Base-by-base conservation (phyloP, 106 monocot species). In the Apostasia shenzhenica region DNA sequence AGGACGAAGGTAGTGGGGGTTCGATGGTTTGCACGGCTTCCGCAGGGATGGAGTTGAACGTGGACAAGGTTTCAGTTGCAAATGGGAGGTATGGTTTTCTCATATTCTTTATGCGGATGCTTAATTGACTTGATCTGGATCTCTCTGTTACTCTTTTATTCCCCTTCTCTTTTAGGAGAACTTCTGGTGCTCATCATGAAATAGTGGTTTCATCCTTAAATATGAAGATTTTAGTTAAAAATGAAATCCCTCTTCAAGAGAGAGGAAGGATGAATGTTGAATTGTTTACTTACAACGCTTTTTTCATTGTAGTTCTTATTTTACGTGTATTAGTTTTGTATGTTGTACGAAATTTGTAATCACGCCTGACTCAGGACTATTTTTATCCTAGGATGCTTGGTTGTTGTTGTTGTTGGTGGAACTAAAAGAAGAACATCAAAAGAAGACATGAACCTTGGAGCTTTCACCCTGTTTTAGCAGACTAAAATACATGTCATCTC, bases 21-120 rank as follows among this genome's bases (percentile, higher is more conserved):
- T 4, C 1, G 43, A 12, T n/a, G 45, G 13, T 12, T 63, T 63
- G 13, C 37, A 2, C 55, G 0, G 10, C 52, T 37, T 46, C 57
- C 38, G n/a, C 61, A 52, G 75, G 80, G 14, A 80, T 63, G 75
- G 70, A 70, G 46, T 2, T 45, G 62, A 63, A 45, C n/a, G 62
- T 9, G 62, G 62, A 63, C 45, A 63, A 13, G 45, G 3, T 63
- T 63, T 3, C 4, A 39, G 62, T 45, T 63, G 13, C 62, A 63
- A 13, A 42, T 63, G 62, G 45, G 62, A 63, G 62, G 62, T 63
- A 63, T 63, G 44, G 14, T 11, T 1, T 45, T 45, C 45, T 56
- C 10, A n/a, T 2, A 9, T 45, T 63, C 50, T 50, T 41, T 41
- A 38, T 8, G 38, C 41, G 38, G 12, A 45, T 63, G 3, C 42